Percentiles rank a stretch among this genome's conserved stretches.
phyloP scores from a whole-genome alignment of 75 land plant species.

The Adiantum capillusveneris region DNA sequence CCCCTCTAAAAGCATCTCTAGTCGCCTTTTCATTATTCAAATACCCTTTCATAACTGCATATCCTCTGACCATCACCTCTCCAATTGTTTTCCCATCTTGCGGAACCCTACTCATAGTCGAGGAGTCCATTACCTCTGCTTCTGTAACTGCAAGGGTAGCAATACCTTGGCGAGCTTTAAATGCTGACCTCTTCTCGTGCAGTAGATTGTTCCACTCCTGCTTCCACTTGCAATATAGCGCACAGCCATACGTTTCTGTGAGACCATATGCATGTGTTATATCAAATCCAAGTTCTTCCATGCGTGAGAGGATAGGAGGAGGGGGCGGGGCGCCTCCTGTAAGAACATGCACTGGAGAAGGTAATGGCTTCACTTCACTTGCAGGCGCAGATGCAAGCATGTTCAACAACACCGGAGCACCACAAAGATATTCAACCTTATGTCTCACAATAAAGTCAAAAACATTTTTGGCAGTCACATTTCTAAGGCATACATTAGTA shows the following conservation, averaged over 20 bases:
- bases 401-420: slow-evolving; percentile 72
- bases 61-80: slow-evolving; percentile 56
- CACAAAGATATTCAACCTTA: slow-evolving; percentile 59
- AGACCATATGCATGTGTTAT: slow-evolving; percentile 69
- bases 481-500: slow-evolving; percentile 54
- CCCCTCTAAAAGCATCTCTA: slow-evolving; percentile 25
- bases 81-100: slow-evolving; percentile 50
- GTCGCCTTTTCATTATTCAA: slow-evolving; percentile 55
- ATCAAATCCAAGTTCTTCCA: slow-evolving; percentile 55
- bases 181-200: slow-evolving; percentile 32
- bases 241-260: slow-evolving; percentile 56
- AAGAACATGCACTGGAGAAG: slow-evolving; percentile 33
- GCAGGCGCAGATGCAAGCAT: slow-evolving; percentile 44
- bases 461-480: slow-evolving; percentile 37
- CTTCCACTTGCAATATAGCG: slow-evolving; percentile 58
- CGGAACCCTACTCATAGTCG: slow-evolving; percentile 40
- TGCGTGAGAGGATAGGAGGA: slow-evolving; percentile 42
- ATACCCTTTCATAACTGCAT: slow-evolving; percentile 61
- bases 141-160: slow-evolving; percentile 20
- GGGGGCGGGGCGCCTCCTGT: slow-evolving; percentile 82
- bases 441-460: slow-evolving; percentile 29
- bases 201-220: slow-evolving; percentile 48
- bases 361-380: slow-evolving; percentile 25
- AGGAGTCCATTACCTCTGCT: slow-evolving; percentile 48
- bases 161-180: slow-evolving; percentile 76